Conservation (phyloP, 73 alveolate species). For the Symbiodinium natans region DNA sequence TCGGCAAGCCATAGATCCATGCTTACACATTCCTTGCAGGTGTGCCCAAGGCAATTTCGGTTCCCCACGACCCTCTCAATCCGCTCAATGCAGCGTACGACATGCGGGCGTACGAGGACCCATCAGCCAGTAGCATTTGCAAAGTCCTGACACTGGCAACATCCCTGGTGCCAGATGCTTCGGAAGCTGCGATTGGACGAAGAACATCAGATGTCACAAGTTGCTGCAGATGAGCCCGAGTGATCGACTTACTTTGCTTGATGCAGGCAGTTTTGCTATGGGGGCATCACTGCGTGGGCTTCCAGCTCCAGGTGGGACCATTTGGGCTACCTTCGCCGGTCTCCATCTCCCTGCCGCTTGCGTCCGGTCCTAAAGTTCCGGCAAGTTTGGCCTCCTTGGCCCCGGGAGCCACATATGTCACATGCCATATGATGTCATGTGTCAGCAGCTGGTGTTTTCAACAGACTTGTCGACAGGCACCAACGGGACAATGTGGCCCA, state of each 20-base stretch:
- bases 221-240: not conserved
- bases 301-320: constrained; percentile 43
- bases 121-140: not conserved
- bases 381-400: not conserved
- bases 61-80: constrained; percentile 62
- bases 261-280: not conserved
- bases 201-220: constrained; percentile 79
- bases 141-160: no score
- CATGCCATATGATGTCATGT: no score
- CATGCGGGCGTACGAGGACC: constrained; percentile 62
- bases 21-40: not conserved
- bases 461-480: no score
- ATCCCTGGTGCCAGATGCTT: constrained; percentile 10
- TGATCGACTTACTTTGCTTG: not conserved
- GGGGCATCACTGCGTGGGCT: not conserved
- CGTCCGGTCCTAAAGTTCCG: not conserved
- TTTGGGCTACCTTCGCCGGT: constrained; percentile 75
- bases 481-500: constrained; percentile 88
- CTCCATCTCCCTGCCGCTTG: constrained; percentile 82
- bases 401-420: no score
- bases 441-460: no score
- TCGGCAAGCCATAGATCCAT: not conserved
- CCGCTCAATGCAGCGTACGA: constrained; percentile 81
- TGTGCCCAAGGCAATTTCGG: not conserved
- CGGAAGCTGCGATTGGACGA: constrained; percentile 75